Conservation (phyloP, 192 early-diverging fungal species). For the Coemansia sp. region DNA sequence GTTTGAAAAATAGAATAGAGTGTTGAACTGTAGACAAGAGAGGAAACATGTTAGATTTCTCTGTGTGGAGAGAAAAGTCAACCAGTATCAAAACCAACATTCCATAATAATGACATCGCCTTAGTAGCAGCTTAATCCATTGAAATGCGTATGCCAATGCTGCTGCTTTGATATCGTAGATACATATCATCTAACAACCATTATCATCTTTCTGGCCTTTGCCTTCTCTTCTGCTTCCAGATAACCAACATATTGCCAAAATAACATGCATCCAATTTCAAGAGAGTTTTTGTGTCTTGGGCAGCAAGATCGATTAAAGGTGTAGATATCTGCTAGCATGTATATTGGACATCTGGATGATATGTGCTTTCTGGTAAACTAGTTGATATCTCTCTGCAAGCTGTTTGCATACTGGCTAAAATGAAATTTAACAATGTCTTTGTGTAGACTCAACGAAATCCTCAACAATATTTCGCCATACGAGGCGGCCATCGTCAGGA, state of each 20-base stretch:
- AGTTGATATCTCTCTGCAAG: not conserved
- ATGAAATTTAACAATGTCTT: not conserved
- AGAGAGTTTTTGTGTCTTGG: conserved; percentile 15
- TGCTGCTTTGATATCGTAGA: too few species aligned
- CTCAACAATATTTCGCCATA: conserved; percentile 19
- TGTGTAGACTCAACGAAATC: conserved; percentile 19
- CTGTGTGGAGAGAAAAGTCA: too few species aligned
- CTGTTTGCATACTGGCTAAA: not conserved
- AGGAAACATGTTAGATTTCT: too few species aligned
- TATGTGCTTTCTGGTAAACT: not conserved
- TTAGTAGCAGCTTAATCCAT: too few species aligned
- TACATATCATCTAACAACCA: too few species aligned
- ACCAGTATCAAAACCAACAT: too few species aligned
- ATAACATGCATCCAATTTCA: conserved; percentile 1
- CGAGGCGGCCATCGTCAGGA: conserved; percentile 11
- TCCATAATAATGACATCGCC: too few species aligned
- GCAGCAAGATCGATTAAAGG: conserved; percentile 9
- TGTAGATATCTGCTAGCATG: not conserved
- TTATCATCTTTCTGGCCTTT: not conserved
- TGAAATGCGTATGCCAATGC: too few species aligned
- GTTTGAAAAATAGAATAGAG: too few species aligned
- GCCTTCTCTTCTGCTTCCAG: not conserved
- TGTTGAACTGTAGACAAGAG: too few species aligned
- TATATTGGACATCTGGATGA: not conserved
- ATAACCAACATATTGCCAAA: not conserved